Evolutionary conservation across 2,329 filamentous ascomycete species (phyloP).

Genomic region (Thelonectria olida): DNA sequence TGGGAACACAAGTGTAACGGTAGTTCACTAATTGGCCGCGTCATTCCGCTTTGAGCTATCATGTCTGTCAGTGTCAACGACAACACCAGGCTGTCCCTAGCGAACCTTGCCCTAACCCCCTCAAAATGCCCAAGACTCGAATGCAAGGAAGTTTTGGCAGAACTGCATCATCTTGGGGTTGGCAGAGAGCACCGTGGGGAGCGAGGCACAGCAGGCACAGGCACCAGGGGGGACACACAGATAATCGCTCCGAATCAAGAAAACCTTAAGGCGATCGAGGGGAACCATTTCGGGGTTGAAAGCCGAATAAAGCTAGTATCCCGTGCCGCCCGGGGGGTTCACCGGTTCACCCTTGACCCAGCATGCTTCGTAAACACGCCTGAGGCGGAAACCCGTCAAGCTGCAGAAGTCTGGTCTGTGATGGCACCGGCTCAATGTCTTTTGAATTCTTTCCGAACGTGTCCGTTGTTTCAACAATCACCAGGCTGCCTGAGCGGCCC

Average conservation of each 20-base stretch:
- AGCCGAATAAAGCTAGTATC: constrained; percentile 33
- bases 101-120: background rate
- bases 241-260: constrained; percentile 13
- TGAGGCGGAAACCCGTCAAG: constrained; percentile 25
- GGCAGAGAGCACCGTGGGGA: constrained; percentile 3
- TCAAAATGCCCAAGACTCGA: background rate
- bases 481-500: background rate
- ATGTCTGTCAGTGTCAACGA: background rate
- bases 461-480: background rate
- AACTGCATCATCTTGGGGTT: background rate
- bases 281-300: constrained; percentile 31
- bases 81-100: background rate
- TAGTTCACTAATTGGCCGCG: background rate
- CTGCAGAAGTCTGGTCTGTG: background rate
- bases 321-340: constrained; percentile 11
- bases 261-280: constrained; percentile 12
- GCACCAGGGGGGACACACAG: background rate
- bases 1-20: background rate
- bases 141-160: background rate
- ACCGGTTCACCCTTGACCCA: background rate
- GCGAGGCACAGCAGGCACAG: background rate
- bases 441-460: background rate
- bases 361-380: constrained; percentile 24
- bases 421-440: background rate
- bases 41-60: background rate